Base-by-base conservation (phyloP, 2,329 filamentous ascomycete species). In the Alternaria infectoria region DNA sequence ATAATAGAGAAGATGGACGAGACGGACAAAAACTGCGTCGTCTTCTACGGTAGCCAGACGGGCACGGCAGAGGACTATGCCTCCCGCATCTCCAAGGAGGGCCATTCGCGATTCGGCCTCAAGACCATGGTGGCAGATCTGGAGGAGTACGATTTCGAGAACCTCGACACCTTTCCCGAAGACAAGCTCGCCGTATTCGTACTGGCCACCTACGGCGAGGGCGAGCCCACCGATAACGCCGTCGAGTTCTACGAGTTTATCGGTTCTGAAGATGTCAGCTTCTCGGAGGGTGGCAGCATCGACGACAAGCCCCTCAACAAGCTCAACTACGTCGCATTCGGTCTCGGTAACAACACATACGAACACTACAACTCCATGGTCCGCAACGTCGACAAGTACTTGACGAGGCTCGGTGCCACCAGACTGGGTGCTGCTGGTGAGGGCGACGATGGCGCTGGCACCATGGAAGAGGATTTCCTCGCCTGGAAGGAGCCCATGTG, bases 401-500 rank as follows among this genome's bases (percentile, higher is more conserved):
- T 99, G 62, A 86, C 89, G 76, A 95, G 92, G 75, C 86, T 97
- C 19, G 96, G 96, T 65, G 96, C 92, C 12, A 86, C 89, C 76
- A 88, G 93, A 70, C 93, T 99, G 71, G 94, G 96, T 49, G 86
- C 90, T 61, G 93, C 94, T 59, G 96, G 96, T 73, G 95, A 98
- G 84, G 96, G 96, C 75, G 96, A 99, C 75, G 96, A 99, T 79
- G 96, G 96, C 68, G 94, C 96, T 69, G 96, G 96, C 65, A 99
- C 96, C 61, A 99, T 99, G 96, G 96, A 99, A 83, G 96, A 99
- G 83, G 96, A 99, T 77, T 99, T 98, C 81, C 84, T 99, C 74
- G 93, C 95, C 69, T 99, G 96, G 96, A 99, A 99, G 84, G 96
- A 99, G 76, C 94, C 94, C 66, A 99, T 99, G 96, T 99, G 96